Evolutionary conservation across 2,329 filamentous ascomycete genomes (phyloP).

Genomic region (Massarina eburnea): DNA sequence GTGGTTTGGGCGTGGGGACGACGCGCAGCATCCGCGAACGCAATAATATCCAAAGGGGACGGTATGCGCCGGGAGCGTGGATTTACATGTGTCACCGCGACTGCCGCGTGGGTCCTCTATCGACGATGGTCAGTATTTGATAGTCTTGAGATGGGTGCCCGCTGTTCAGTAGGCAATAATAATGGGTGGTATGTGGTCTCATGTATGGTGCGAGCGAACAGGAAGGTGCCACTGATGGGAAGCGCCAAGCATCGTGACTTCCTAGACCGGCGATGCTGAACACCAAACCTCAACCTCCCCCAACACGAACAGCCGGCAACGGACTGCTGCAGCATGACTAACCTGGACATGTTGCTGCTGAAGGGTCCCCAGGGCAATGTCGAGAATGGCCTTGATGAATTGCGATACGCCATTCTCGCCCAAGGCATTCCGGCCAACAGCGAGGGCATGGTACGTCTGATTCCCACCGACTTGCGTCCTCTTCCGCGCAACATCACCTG

Average conservation of each 20-base stretch:
- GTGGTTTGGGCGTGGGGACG: too few relatives aligned
- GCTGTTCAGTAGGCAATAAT: too few relatives aligned
- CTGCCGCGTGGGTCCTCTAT: too few relatives aligned
- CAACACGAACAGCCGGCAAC: constrained; percentile 7
- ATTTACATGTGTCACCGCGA: too few relatives aligned
- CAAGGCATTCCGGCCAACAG: constrained; percentile 75
- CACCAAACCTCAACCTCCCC: neutral
- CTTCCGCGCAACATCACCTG: neutral
- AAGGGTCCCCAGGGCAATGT: constrained; percentile 78
- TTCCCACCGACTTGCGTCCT: neutral
- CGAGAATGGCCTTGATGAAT: constrained; percentile 66
- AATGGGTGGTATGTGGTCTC: too few relatives aligned
- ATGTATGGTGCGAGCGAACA: too few relatives aligned
- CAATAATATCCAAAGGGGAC: too few relatives aligned
- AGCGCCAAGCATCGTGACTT: constrained; percentile 3
- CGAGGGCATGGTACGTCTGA: constrained; percentile 71
- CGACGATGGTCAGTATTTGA: too few relatives aligned
- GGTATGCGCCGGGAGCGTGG: too few relatives aligned
- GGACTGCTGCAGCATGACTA: constrained; percentile 32
- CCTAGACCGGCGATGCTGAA: constrained; percentile 3
- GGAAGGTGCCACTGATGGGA: too few relatives aligned
- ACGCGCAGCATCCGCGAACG: too few relatives aligned
- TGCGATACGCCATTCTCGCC: constrained; percentile 72
- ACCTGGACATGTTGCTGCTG: constrained; percentile 73
- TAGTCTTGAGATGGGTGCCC: too few relatives aligned